phyloP scores from a whole-genome alignment of 495 filamentous ascomycete genomes.

The Darksidea phi region DNA sequence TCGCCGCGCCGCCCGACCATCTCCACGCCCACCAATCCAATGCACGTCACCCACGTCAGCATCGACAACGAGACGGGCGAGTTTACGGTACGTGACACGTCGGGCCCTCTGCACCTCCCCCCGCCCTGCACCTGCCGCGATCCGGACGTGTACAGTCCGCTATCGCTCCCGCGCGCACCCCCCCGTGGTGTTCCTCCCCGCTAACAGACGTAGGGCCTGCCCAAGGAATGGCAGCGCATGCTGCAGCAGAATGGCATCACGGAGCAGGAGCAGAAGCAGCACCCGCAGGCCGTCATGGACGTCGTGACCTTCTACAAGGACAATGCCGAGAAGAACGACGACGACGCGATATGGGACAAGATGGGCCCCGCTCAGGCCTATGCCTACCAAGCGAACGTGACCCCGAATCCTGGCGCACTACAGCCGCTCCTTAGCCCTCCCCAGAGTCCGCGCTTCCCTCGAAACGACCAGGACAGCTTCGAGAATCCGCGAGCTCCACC shows the following conservation, averaged over 20 bases:
- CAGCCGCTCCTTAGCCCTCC: constrained; percentile 75
- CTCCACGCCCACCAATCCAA: constrained; percentile 92
- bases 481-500: constrained; percentile 94
- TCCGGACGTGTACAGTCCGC: neutral
- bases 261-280: constrained; percentile 90
- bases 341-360: constrained; percentile 92
- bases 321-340: constrained; percentile 71
- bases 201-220: constrained; percentile 64
- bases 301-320: constrained; percentile 97
- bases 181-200: neutral
- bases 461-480: constrained; percentile 88
- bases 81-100: constrained; percentile 73
- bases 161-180: neutral
- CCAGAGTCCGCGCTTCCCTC: constrained; percentile 86
- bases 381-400: constrained; percentile 45
- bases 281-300: constrained; percentile 90
- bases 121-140: neutral
- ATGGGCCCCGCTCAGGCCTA: constrained; percentile 75
- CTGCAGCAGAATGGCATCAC: constrained; percentile 95
- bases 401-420: constrained; percentile 52
- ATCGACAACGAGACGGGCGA: constrained; percentile 96
- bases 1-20: constrained; percentile 89
- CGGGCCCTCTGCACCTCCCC: constrained; percentile 3
- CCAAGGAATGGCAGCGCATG: constrained; percentile 96
- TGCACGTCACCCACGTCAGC: constrained; percentile 96